phyloP scores from a whole-genome alignment of 139 green algal genomes.

The Tetradesmus obliquus region DNA sequence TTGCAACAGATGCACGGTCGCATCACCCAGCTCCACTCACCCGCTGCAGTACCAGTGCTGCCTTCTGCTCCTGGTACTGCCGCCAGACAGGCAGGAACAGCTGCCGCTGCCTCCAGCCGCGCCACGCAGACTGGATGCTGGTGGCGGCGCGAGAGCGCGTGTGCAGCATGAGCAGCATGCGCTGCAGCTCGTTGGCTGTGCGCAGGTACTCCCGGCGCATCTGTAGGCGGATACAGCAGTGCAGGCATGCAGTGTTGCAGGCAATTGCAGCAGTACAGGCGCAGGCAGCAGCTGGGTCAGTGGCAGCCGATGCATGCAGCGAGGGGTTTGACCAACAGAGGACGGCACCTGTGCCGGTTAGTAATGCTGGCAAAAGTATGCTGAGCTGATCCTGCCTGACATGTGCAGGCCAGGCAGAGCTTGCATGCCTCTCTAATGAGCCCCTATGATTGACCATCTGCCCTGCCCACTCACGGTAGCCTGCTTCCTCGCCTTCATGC shows the following conservation, averaged over 20 bases:
- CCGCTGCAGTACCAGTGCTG: constrained; percentile 50
- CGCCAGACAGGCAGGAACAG: constrained; percentile 30
- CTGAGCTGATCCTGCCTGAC: no score
- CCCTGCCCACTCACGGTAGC: constrained; percentile 37
- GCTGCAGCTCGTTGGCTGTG: constrained; percentile 40
- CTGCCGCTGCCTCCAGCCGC: constrained; percentile 47
- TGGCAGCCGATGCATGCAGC: neutral
- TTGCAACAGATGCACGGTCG: neutral
- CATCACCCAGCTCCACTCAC: constrained; percentile 30
- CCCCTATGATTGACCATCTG: neutral
- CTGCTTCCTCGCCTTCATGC: constrained; percentile 25
- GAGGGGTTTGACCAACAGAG: neutral
- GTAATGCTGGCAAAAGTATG: no score
- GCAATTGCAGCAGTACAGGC: neutral
- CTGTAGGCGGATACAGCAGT: neutral
- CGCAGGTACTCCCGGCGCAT: constrained; percentile 20
- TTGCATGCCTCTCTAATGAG: no score
- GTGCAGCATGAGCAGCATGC: constrained; percentile 50
- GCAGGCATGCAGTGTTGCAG: neutral
- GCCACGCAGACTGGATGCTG: constrained; percentile 63
- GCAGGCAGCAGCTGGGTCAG: neutral
- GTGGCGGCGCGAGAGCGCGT: constrained; percentile 47
- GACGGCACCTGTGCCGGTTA: no score
- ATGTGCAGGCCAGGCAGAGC: no score
- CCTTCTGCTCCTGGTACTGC: neutral